Percentiles rank a stretch among this genome's conserved stretches.
phyloP scores from a whole-genome alignment of 1,284 basidiomycete species.

The Austroboletus rostrupii region DNA sequence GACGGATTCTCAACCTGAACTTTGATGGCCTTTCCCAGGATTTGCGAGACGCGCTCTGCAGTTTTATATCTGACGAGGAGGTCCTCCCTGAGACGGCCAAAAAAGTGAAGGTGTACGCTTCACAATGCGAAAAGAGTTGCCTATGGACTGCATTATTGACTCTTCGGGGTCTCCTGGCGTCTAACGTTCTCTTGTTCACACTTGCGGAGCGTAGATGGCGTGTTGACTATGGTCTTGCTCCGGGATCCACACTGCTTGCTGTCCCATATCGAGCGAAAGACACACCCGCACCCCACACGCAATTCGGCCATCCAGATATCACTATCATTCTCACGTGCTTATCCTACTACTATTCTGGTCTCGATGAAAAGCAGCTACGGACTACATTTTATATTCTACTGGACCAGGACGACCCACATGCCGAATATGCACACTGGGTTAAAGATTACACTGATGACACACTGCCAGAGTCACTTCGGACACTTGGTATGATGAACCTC shows the following conservation, averaged over 20 bases:
- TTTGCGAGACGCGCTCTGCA: background rate
- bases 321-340: too few relatives aligned
- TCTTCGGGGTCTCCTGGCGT: background rate
- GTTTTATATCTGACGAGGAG: background rate
- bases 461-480: too few relatives aligned
- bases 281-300: too few relatives aligned
- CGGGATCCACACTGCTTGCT: background rate
- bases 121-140: background rate
- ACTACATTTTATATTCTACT: too few relatives aligned
- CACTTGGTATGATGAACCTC: too few relatives aligned
- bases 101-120: background rate
- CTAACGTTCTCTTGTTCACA: background rate
- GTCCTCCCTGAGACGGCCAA: background rate
- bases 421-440: too few relatives aligned
- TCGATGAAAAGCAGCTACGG: too few relatives aligned
- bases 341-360: too few relatives aligned
- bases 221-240: background rate
- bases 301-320: too few relatives aligned
- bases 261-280: too few relatives aligned
- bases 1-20: background rate
- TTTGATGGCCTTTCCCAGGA: background rate
- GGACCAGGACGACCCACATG: too few relatives aligned
- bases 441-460: too few relatives aligned
- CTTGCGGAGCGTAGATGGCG: background rate
- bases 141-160: background rate